phyloP scores from a whole-genome alignment of 2,329 filamentous ascomycete species.

The Hymenoscyphus fructigenus region DNA sequence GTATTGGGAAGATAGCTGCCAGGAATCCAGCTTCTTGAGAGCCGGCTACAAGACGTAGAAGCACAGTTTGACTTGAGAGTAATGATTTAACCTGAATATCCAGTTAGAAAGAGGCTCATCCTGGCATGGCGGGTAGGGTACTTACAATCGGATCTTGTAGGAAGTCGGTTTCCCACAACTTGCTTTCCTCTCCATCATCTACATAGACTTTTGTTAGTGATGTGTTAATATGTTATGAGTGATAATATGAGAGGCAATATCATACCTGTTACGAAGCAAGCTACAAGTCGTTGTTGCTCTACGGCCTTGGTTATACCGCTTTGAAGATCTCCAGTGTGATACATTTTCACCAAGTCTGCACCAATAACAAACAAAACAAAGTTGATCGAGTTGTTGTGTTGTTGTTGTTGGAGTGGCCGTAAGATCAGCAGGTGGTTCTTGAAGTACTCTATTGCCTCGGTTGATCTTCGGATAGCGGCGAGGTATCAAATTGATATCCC shows the following conservation, averaged over 20 bases:
- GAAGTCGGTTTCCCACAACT: conserved; percentile 71
- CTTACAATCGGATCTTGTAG: conserved; percentile 56
- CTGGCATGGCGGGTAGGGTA: neutral
- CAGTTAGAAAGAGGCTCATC: neutral
- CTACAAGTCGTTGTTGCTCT: no score
- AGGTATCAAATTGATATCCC: no score
- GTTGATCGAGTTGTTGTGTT: neutral
- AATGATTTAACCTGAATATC: conserved; percentile 51
- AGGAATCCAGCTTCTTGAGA: conserved; percentile 82
- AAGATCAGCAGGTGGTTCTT: neutral
- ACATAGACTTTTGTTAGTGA: conserved; percentile 10
- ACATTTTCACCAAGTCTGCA: no score
- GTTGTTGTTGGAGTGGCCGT: neutral
- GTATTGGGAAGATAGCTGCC: conserved; percentile 78
- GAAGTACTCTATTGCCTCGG: no score
- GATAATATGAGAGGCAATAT: neutral
- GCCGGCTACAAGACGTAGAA: conserved; percentile 68
- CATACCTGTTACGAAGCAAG: conserved; percentile 79
- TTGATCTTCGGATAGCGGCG: no score
- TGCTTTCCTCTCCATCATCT: conserved; percentile 71
- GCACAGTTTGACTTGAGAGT: conserved; percentile 62
- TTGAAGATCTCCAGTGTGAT: no score
- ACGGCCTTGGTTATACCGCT: no score
- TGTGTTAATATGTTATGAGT: neutral
- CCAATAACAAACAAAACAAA: no score